Conservation (phyloP, 345 rosid species). For the Linum lewisii region DNA sequence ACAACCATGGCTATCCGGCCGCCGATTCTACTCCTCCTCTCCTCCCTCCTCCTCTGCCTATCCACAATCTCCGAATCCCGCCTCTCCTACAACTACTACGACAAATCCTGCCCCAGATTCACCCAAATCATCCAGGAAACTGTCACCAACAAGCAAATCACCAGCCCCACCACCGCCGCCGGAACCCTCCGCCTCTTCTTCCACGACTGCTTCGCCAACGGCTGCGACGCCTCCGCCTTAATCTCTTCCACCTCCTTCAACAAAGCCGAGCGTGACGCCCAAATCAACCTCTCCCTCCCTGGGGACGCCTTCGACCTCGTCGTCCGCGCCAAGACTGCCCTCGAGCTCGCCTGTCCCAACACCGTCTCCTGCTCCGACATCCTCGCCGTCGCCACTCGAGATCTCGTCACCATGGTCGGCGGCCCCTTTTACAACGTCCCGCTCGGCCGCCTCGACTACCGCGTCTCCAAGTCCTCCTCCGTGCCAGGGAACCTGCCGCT, state of each 20-base stretch:
- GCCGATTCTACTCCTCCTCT: slow-evolving; percentile 1
- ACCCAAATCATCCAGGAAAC: slow-evolving; percentile 21
- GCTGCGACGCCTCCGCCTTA: slow-evolving; percentile 27
- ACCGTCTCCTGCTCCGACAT: slow-evolving; percentile 88
- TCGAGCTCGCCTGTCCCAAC: slow-evolving; percentile 75
- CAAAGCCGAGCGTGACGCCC: slow-evolving; percentile 27
- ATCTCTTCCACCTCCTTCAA: slow-evolving; percentile 25
- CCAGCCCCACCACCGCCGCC: slow-evolving; percentile 27
- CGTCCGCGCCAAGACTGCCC: slow-evolving; percentile 62
- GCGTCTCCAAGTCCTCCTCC: slow-evolving; percentile 36
- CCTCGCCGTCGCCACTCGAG: slow-evolving; percentile 68
- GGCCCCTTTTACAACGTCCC: slow-evolving; percentile 53
- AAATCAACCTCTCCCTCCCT: slow-evolving; percentile 28
- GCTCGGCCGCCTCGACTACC: slow-evolving; percentile 68
- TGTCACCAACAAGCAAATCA: slow-evolving; percentile 23
- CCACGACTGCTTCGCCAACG: slow-evolving; percentile 23
- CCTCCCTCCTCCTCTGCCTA: not conserved
- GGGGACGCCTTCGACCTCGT: slow-evolving; percentile 26
- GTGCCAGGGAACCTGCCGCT: slow-evolving; percentile 50
- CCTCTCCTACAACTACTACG: slow-evolving; percentile 22
- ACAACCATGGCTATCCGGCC: slow-evolving; percentile 1
- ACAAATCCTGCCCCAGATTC: slow-evolving; percentile 22
- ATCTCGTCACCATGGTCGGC: slow-evolving; percentile 38
- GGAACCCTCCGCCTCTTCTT: slow-evolving; percentile 28
- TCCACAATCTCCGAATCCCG: slow-evolving; percentile 7